phyloP scores from a whole-genome alignment of 129 eudicot species.

The Chrysanthemum makinoi region DNA sequence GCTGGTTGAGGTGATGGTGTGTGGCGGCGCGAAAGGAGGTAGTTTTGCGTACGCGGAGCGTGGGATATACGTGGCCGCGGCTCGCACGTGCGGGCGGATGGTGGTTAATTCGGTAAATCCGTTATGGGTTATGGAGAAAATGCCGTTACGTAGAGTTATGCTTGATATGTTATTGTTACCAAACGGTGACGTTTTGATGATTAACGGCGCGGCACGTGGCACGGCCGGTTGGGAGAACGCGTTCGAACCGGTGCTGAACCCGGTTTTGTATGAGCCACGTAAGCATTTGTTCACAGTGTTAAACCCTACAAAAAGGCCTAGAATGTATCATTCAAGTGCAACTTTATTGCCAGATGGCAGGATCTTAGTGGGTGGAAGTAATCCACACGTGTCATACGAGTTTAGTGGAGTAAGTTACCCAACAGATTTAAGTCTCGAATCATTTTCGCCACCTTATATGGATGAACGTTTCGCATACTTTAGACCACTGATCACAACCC shows the following conservation, averaged over 20 bases:
- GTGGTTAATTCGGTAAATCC: slow-evolving; percentile 46
- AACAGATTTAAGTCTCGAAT: slow-evolving; percentile 64
- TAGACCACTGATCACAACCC: slow-evolving; percentile 52
- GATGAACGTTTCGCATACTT: slow-evolving; percentile 31
- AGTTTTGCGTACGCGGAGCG: slow-evolving; percentile 44
- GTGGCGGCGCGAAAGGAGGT: slow-evolving; percentile 68
- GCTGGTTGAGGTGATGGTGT: slow-evolving; percentile 66
- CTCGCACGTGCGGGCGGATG: slow-evolving; percentile 65
- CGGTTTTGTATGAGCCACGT: slow-evolving; percentile 60
- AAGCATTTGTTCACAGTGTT: slow-evolving; percentile 50
- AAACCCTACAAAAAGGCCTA: slow-evolving; percentile 51
- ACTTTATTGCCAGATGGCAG: slow-evolving; percentile 73
- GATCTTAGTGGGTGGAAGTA: slow-evolving; percentile 70
- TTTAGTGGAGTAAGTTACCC: slow-evolving; percentile 50
- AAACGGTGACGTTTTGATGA: slow-evolving; percentile 52
- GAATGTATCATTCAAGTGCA: slow-evolving; percentile 88
- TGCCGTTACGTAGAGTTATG: slow-evolving; percentile 86
- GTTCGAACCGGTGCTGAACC: slow-evolving; percentile 59
- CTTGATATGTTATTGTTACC: slow-evolving; percentile 72
- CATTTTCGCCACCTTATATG: slow-evolving; percentile 71
- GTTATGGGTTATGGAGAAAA: slow-evolving; percentile 59
- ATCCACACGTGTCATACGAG: slow-evolving; percentile 55
- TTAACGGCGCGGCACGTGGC: slow-evolving; percentile 71
- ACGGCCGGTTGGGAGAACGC: slow-evolving; percentile 90
- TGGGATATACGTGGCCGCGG: slow-evolving; percentile 46